Evolutionary conservation across 495 filamentous ascomycete genomes (phyloP).

Genomic region (Wilcoxina mikolae): DNA sequence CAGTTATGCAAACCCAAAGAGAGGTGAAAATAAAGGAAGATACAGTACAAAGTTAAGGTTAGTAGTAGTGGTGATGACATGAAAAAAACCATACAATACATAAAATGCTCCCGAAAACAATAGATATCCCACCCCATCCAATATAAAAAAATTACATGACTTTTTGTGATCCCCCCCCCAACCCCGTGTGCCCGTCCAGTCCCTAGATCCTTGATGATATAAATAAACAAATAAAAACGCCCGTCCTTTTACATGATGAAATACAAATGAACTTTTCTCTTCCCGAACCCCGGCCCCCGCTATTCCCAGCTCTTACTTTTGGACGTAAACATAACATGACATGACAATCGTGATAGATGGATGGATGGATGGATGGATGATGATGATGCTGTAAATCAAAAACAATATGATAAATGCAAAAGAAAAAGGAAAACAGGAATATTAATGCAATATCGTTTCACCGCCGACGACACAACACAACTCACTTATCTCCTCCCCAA

Average conservation of each 20-base stretch:
- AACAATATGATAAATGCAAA: neutral
- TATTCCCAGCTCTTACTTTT: conserved; percentile 4
- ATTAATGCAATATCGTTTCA: too few species aligned
- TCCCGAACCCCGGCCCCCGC: neutral
- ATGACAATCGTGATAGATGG: neutral
- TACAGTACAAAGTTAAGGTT: neutral
- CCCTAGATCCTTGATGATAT: neutral
- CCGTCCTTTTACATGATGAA: neutral
- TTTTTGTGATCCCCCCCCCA: neutral
- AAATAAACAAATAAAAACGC: neutral
- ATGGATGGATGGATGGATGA: too few species aligned
- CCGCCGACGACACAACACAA: too few species aligned
- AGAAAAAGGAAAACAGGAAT: neutral
- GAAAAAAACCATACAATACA: conserved; percentile 1
- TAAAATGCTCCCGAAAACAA: neutral
- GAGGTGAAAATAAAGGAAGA: neutral
- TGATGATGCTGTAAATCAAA: neutral
- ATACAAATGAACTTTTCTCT: conserved; percentile 9
- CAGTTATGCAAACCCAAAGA: neutral
- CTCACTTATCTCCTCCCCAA: neutral
- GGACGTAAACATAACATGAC: neutral
- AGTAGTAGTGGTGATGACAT: neutral
- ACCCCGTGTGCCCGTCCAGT: neutral
- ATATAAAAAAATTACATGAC: conserved; percentile 1
- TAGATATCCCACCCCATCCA: neutral